Percentiles rank a stretch among this genome's conserved stretches.
These are phyloP conservation scores for Prunus dulcis DNA, from an alignment of 306 rosid genomes.

Conservation along the genomic window DNA sequence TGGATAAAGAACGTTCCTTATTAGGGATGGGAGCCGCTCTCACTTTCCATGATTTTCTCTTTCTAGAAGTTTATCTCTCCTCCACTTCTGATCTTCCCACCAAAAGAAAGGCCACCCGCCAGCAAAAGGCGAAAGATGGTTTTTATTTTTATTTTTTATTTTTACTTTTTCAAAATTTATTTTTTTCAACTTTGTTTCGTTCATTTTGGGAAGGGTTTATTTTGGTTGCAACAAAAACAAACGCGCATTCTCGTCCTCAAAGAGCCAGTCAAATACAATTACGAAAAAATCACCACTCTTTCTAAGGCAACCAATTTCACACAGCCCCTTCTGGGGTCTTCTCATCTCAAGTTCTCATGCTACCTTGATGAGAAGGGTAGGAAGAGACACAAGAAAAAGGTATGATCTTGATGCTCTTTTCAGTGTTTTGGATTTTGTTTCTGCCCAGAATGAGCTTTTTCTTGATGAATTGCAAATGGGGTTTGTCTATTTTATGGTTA, in stretches of 20 bases:
- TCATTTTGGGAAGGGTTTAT: neutral
- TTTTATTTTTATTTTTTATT: too few species aligned
- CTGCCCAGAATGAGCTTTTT: neutral
- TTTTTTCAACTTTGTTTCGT: neutral
- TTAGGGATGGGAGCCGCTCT: neutral
- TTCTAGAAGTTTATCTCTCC: constrained; percentile 9
- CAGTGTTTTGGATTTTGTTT: neutral
- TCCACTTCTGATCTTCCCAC: neutral
- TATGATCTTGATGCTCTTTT: constrained; percentile 11
- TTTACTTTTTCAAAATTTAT: neutral
- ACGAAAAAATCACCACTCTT: neutral
- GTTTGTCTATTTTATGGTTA: neutral
- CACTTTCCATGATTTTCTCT: neutral
- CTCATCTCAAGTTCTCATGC: constrained; percentile 2
- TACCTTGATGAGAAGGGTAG: neutral
- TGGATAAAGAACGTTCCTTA: neutral
- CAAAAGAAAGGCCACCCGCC: neutral
- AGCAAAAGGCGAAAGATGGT: neutral
- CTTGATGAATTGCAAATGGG: neutral
- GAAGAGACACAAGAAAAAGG: constrained; percentile 24
- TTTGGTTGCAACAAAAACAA: constrained; percentile 21
- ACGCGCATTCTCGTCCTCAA: constrained; percentile 23
- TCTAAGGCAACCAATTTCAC: neutral
- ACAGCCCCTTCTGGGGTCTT: constrained; percentile 18
- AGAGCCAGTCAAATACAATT: neutral